These are phyloP conservation scores for Penicillium rolfsii DNA, from an alignment of 2,329 filamentous ascomycete species.

Conservation along the genomic window DNA sequence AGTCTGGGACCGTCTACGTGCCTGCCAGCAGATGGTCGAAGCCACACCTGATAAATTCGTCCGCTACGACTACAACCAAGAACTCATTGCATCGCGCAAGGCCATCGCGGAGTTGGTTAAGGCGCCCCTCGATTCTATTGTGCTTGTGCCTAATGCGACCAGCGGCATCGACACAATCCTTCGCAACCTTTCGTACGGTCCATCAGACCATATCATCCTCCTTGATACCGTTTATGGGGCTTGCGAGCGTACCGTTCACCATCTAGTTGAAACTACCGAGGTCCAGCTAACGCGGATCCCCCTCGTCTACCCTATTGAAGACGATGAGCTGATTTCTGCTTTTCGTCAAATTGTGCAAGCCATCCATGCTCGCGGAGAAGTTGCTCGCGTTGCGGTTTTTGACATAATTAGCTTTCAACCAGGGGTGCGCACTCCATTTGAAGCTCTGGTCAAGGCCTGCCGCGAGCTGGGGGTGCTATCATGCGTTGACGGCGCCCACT, in stretches of 20 bases:
- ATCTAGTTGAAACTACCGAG: constrained; percentile 64
- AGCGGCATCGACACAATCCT: constrained; percentile 69
- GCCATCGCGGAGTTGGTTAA: constrained; percentile 69
- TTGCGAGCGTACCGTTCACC: constrained; percentile 71
- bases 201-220: constrained; percentile 61
- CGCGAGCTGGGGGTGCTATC: constrained; percentile 66
- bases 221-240: constrained; percentile 75
- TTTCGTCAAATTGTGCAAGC: constrained; percentile 17
- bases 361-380: constrained; percentile 14
- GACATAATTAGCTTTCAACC: constrained; percentile 77
- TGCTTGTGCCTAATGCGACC: constrained; percentile 78
- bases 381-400: constrained; percentile 66
- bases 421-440: constrained; percentile 74
- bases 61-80: constrained; percentile 64
- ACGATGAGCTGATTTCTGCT: constrained; percentile 61
- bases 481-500: constrained; percentile 77
- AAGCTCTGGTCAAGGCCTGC: constrained; percentile 64
- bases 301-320: constrained; percentile 68
- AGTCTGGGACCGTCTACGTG: constrained; percentile 59
- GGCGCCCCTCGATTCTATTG: constrained; percentile 64
- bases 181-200: constrained; percentile 67
- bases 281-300: constrained; percentile 50
- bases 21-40: constrained; percentile 54
- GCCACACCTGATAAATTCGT: constrained; percentile 71
- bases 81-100: constrained; percentile 65